Evolutionary conservation across 352 stramenopile species (phyloP).

Genomic region (Pythium myriotylum): DNA sequence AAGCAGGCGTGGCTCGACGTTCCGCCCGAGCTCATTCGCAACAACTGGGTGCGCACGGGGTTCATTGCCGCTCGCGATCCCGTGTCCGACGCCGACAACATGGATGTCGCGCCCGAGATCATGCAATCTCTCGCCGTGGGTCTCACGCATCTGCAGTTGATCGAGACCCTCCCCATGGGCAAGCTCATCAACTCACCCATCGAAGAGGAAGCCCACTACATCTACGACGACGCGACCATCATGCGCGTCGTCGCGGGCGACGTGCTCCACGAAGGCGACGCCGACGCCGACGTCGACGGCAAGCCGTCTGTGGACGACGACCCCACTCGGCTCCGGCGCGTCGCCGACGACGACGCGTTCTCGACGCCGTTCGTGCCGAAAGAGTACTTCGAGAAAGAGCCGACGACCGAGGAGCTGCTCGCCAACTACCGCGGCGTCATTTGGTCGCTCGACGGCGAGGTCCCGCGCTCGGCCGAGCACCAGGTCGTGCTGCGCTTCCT

Average conservation of each 20-base stretch:
- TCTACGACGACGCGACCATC: slow-evolving; percentile 28
- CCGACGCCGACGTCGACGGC: not conserved
- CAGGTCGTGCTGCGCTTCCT: slow-evolving; percentile 16
- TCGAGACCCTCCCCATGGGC: slow-evolving; percentile 23
- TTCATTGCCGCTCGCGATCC: not conserved
- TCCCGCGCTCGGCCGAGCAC: slow-evolving; percentile 14
- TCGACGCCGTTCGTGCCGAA: not conserved
- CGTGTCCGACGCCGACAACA: not conserved
- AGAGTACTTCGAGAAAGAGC: slow-evolving; percentile 2
- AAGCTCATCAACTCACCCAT: slow-evolving; percentile 10
- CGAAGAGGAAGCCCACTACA: slow-evolving; percentile 23
- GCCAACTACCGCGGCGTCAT: slow-evolving; percentile 27
- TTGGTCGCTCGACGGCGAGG: slow-evolving; percentile 19
- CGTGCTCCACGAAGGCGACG: slow-evolving; percentile 1
- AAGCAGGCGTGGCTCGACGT: slow-evolving; percentile 27
- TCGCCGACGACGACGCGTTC: not conserved
- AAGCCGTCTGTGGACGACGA: not conserved
- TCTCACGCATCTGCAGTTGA: slow-evolving; percentile 27
- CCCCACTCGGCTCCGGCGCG: not conserved
- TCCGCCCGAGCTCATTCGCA: slow-evolving; percentile 17
- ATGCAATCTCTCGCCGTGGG: slow-evolving; percentile 27
- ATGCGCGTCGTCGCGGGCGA: slow-evolving; percentile 16
- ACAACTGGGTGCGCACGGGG: slow-evolving; percentile 7
- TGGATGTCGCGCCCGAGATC: slow-evolving; percentile 16
- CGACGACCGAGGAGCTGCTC: slow-evolving; percentile 14